Evolutionary conservation across 108 stramenopile species (phyloP).

Genomic region (Conticribra guillardii): DNA sequence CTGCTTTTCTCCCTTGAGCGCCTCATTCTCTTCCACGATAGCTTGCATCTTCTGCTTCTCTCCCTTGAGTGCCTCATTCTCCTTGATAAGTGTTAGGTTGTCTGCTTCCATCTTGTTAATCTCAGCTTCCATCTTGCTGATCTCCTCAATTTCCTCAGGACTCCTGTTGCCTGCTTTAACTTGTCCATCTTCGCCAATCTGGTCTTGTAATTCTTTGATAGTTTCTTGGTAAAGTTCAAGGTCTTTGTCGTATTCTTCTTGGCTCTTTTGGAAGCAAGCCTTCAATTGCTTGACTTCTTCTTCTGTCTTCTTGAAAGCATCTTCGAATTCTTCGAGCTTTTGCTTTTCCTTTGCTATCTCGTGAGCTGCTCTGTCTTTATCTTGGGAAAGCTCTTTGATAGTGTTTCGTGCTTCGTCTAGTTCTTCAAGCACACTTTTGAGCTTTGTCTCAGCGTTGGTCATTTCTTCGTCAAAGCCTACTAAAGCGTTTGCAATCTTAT

Average conservation of each 20-base stretch:
- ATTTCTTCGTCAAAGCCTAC: slow-evolving; percentile 46
- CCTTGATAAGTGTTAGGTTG: not conserved
- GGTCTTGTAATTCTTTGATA: slow-evolving; percentile 42
- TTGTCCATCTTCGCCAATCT: slow-evolving; percentile 12
- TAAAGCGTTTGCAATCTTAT: slow-evolving; percentile 34
- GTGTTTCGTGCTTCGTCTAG: slow-evolving; percentile 33
- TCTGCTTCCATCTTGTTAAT: not conserved
- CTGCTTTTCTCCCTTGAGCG: not conserved
- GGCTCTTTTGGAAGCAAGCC: slow-evolving; percentile 7
- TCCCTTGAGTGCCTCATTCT: not conserved
- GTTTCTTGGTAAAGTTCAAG: slow-evolving; percentile 43
- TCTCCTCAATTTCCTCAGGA: not conserved
- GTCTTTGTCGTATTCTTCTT: slow-evolving; percentile 31
- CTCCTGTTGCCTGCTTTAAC: not conserved
- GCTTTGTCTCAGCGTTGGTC: slow-evolving; percentile 35
- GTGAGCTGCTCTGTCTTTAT: not conserved
- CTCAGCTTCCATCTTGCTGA: too few relatives aligned
- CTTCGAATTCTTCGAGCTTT: slow-evolving; percentile 2
- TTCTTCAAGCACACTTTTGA: slow-evolving; percentile 30
- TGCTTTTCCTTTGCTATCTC: slow-evolving; percentile 1
- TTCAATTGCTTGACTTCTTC: slow-evolving; percentile 13
- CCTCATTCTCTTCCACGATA: not conserved
- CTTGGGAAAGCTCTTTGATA: slow-evolving; percentile 1
- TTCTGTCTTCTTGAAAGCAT: slow-evolving; percentile 8
- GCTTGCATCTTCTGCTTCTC: slow-evolving; percentile 6